phyloP scores from a whole-genome alignment of 2,329 filamentous ascomycete genomes.

The Rhynchosporium agropyri region DNA sequence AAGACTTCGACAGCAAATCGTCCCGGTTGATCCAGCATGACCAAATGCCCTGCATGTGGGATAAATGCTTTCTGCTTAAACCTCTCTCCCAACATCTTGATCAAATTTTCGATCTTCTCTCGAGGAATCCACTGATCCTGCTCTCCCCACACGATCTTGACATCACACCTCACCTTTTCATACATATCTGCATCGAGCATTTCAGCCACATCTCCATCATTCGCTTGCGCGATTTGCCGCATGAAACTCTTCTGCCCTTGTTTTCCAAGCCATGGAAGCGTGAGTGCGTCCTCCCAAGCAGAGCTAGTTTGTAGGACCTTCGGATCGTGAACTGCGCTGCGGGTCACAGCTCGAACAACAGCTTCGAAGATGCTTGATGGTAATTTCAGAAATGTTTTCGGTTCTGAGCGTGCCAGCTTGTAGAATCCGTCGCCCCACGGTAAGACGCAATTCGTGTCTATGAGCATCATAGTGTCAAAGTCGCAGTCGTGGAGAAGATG shows the following conservation, averaged over 20 bases:
- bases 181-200: constrained; percentile 11
- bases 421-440: constrained; percentile 11
- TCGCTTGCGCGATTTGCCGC: neutral
- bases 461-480: constrained; percentile 12
- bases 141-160: constrained; percentile 10
- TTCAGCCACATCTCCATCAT: constrained; percentile 10
- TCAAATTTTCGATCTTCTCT: constrained; percentile 3
- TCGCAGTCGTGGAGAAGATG: constrained; percentile 7
- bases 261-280: neutral
- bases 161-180: neutral
- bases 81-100: neutral
- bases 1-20: constrained; percentile 4
- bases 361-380: constrained; percentile 4
- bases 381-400: constrained; percentile 2
- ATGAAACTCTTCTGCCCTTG: neutral
- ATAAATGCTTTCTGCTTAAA: constrained; percentile 9
- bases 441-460: constrained; percentile 9
- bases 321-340: constrained; percentile 1
- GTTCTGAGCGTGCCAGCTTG: constrained; percentile 1
- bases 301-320: neutral
- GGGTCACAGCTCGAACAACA: neutral
- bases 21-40: constrained; percentile 10
- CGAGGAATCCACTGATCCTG: constrained; percentile 12
- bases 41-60: constrained; percentile 6
- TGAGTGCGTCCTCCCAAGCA: constrained; percentile 1